Base-by-base conservation (phyloP, 2,329 filamentous ascomycete species). In the Xylariaceae sp. region DNA sequence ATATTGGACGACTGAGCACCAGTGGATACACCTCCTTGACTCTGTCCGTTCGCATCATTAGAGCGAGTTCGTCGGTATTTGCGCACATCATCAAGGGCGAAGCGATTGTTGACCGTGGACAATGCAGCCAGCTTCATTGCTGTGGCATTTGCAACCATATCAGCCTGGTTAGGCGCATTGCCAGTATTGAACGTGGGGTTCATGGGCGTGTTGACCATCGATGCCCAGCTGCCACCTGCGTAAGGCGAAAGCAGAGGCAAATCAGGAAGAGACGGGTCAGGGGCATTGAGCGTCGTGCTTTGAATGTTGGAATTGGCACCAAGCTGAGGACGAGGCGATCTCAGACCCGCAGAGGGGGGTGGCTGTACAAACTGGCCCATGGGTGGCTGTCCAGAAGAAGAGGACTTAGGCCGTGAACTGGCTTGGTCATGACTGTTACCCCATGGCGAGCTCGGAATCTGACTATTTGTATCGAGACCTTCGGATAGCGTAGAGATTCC, bases 131-230 rank as follows among this genome's bases (percentile, higher is more conserved):
- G 83, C 75, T 99, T 99, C 94, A 99, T 99, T 18, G 94, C 94
- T 13, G 94, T 97, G 30, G 94, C 94, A 72, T 97, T 99, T 60
- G 94, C 94, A 59, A 99, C 89, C 93, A 97, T 97, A 71, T 99
- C 94, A 13, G 92, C 92, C 73, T 97, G 92, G 58, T 83, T 87
- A 51, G 79, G 80, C 47, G 78, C 77, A 86, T 82, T 75, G 84
- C 87, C 68, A 75, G 82, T 63, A 64, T 82, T 88, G 74, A 97
- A 99, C 66, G 87, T 93, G 47, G 90, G 79, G 4, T 93, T 90
- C 89, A 97, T 95, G 1, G 94, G 94, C 1, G 94, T 99, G 77
- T 96, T 97, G 64, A 95, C 88, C 89, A 97, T 96, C 7, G 94
- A 97, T 23, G 94, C 94, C 94, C 94, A 99, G 79, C 94, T 97